Base-by-base conservation (phyloP, 2,329 filamentous ascomycete species). In the Camillea tinctor region DNA sequence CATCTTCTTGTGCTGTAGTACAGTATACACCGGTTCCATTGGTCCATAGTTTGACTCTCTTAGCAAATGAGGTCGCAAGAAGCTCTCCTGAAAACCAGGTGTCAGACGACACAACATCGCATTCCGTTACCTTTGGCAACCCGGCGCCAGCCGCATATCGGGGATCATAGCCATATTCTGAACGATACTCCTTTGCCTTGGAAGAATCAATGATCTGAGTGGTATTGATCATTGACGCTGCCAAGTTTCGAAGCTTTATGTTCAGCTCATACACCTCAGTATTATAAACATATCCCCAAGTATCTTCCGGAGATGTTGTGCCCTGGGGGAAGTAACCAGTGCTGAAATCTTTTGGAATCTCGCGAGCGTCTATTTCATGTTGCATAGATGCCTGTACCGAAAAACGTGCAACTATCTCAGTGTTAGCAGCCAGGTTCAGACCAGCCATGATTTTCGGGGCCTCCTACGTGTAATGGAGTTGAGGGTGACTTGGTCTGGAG, bases 381-480 rank as follows among this genome's bases (percentile, higher is more conserved):
- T 93, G 89, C 56, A 92, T 77, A 0, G 87, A 89, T 2, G 92
- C 88, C 70, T 93, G 90, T 4, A 93, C 82, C 0, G 88, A 84
- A 69, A 87, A 93, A 21, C 84, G 82, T 44, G 87, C 83, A 57
- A 93, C 36, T 44, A 17, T 15, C 4, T 44, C 36, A 2, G 5
- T n/a, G 36, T 44, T 6, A 44, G 36, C 11, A n/a, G 36, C 36
- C 13, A 15, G 5, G 17, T 5, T 15, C 2, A n/a, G 36, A 17
- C 36, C n/a, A 4, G 36, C 17, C n/a, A 44, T 17, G 36, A n/a
- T n/a, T 17, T 15, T n/a, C 1, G 36, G 6, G 36, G 5, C 5
- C 11, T 44, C 36, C 6, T 44, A 44, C 36, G 84, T 1, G 88
- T 87, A 0, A 91, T 88, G 49, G 83, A 82, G 51, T 84, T 85